A percentile compares a stretch with the other conserved stretches of the same genome.
phyloP scores from a whole-genome alignment of 2,329 filamentous ascomycete genomes.

The Sarocladium brachiariae region DNA sequence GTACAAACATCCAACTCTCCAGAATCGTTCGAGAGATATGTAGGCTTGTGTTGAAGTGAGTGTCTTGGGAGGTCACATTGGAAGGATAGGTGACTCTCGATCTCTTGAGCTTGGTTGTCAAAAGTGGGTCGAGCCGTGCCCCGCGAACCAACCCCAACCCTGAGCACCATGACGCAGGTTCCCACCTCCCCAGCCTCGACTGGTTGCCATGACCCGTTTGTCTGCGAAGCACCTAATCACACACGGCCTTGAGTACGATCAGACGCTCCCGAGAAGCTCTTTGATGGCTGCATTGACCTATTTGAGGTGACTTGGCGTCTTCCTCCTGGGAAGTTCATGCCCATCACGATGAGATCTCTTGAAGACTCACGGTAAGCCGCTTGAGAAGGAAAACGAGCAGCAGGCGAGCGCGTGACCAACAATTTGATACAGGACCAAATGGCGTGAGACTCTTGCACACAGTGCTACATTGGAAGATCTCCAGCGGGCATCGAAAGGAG shows the following conservation, averaged over 20 bases:
- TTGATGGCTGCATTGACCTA: not conserved
- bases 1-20: no score
- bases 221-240: no score
- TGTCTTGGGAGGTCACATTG: no score
- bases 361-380: conserved; percentile 32
- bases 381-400: not conserved
- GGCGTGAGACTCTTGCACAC: conserved; percentile 56
- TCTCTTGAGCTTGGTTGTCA: not conserved
- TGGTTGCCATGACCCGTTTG: no score
- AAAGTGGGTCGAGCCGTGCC: not conserved
- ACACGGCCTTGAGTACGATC: not conserved
- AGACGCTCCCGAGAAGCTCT: not conserved
- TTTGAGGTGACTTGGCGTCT: not conserved
- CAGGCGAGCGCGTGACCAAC: not conserved
- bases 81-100: not conserved
- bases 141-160: not conserved
- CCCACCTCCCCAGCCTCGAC: no score
- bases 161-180: not conserved
- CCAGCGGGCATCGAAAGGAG: conserved; percentile 55
- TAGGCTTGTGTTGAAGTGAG: no score
- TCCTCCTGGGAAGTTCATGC: not conserved
- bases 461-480: conserved; percentile 54
- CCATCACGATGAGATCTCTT: conserved; percentile 27
- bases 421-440: conserved; percentile 48
- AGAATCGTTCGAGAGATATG: no score